Conservation (phyloP, 306 rosid genomes). For the Dalbergia cochinchinensis region DNA sequence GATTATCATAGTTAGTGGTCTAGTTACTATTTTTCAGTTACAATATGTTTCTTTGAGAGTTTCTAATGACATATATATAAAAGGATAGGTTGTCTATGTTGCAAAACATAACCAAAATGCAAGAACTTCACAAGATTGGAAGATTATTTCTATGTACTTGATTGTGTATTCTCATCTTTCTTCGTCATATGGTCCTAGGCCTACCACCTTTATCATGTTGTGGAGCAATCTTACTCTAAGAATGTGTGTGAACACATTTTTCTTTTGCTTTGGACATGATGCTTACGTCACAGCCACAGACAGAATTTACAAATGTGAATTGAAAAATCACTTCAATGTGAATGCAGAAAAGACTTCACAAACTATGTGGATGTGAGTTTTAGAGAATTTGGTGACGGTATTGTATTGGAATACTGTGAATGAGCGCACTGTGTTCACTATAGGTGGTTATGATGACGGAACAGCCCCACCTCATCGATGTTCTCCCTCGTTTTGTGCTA, state of each 20-base stretch:
- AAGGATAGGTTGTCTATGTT: no score
- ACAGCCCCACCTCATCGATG: constrained; percentile 58
- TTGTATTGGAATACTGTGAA: constrained; percentile 59
- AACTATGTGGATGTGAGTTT: constrained; percentile 63
- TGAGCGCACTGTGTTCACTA: constrained; percentile 54
- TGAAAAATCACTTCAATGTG: constrained; percentile 3
- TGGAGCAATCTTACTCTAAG: neutral
- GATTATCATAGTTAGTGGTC: neutral
- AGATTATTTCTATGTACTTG: no score
- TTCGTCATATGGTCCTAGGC: no score
- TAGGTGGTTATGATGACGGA: constrained; percentile 53
- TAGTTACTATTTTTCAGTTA: no score
- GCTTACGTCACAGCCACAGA: no score
- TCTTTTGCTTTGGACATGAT: no score
- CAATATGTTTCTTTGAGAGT: no score
- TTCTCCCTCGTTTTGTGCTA: constrained; percentile 53
- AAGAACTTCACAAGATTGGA: no score
- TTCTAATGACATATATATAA: no score
- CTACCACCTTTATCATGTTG: no score
- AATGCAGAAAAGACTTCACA: constrained; percentile 64
- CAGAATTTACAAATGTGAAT: neutral
- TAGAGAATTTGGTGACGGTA: constrained; percentile 69
- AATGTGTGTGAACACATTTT: neutral
- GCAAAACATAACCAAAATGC: no score
- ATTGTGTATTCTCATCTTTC: no score